A percentile compares a stretch with the other conserved stretches of the same genome.
Evolutionary conservation across 2,329 filamentous ascomycete genomes (phyloP).

Genomic region (Curvularia hawaiiensis): DNA sequence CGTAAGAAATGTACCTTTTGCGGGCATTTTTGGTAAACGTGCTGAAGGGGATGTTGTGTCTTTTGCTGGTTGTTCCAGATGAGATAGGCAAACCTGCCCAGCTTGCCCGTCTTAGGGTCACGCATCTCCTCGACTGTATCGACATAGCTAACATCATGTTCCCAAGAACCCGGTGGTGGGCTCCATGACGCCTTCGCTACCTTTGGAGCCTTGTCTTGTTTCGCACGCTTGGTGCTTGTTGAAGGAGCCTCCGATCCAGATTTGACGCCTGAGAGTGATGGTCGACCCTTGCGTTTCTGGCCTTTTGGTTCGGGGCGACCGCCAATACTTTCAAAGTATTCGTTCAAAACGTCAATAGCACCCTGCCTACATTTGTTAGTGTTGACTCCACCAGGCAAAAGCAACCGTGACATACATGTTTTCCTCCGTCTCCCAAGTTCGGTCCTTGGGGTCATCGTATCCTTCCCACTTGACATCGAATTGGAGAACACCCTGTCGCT

Average conservation of each 20-base stretch:
- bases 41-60: conserved; percentile 71
- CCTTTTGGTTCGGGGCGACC: conserved; percentile 65
- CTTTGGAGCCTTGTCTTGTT: conserved; percentile 52
- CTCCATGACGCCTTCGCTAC: conserved; percentile 58
- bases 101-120: conserved; percentile 48
- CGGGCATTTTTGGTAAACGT: conserved; percentile 76
- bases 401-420: conserved; percentile 61
- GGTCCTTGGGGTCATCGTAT: conserved; percentile 70
- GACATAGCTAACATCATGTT: conserved; percentile 71
- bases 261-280: conserved; percentile 25
- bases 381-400: neutral
- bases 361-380: conserved; percentile 33
- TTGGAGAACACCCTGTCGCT: conserved; percentile 39
- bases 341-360: conserved; percentile 61
- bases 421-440: conserved; percentile 79
- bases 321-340: conserved; percentile 68
- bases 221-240: conserved; percentile 36
- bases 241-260: conserved; percentile 33
- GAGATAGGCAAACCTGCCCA: conserved; percentile 69
- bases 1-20: conserved; percentile 62
- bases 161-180: conserved; percentile 76
- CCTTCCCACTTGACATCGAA: conserved; percentile 85
- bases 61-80: conserved; percentile 76
- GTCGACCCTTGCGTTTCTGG: conserved; percentile 55
- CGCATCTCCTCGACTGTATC: conserved; percentile 72